Base-by-base conservation (phyloP, 805 yeast species). In the Pichia manshurica region DNA sequence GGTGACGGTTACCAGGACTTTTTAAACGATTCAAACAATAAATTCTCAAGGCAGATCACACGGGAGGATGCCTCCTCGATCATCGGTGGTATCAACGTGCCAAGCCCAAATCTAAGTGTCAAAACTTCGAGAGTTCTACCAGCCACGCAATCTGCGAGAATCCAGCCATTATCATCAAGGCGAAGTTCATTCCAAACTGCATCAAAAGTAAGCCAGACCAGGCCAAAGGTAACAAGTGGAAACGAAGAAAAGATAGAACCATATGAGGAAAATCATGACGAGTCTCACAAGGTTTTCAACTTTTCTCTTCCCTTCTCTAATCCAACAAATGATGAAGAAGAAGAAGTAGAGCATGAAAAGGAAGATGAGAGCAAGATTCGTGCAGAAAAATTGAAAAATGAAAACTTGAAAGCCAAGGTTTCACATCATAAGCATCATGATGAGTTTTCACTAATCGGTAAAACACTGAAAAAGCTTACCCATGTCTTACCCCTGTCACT, bases 241-340 rank as follows among this genome's bases (percentile, higher is more conserved):
- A 25, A 25, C 29, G 29, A 25, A 25, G 29, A 25, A 8, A 10
- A 10, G 7, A 8, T 25, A 25, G 29, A 25, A 25, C 10, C 29
- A 10, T 25, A 25, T 10, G 29, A 7, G 10, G 10, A 25, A 10
- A 10, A 25, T 10, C 7, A 25, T 10, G 29, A 25, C 10, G 33
- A 52, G 15, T 47, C 62, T 3, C 46, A 51, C 12, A 60, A 60
- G 55, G 72, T 77, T 41, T 78, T 78, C 51, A 69, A 77, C 35
- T 80, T 81, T 53, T 73, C 82, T 17, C 67, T 81, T 45, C 86
- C 86, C 4, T 77, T 81, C 56, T 81, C 79, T 8, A 74, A 75
- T 19, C 17, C 47, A 3, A 13, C 46, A 5, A 19, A n/a, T 37
- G 17, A 5, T 33, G 32, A 22, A 21, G 43, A 35, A 12, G 40